These are phyloP conservation scores for Chalciporus sphaerocephalus DNA, from an alignment of 768 basidiomycete genomes.

Conservation along the genomic window DNA sequence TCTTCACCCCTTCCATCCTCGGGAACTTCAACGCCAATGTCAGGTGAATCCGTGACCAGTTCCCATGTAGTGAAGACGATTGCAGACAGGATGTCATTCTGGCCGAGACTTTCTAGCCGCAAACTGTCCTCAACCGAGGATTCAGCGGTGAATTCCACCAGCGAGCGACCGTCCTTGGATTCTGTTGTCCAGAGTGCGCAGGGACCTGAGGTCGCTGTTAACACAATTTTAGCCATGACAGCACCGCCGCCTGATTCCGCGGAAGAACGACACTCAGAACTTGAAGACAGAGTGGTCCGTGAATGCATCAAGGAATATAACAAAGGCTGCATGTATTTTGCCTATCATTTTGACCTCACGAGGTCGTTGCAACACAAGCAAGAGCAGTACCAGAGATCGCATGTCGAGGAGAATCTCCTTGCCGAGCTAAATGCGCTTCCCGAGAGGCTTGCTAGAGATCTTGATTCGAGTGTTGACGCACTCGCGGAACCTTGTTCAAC, in stretches of 20 bases:
- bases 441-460: constrained; percentile 27
- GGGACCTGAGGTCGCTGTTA: constrained; percentile 50
- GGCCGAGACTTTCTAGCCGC: constrained; percentile 59
- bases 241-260: constrained; percentile 57
- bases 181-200: constrained; percentile 42
- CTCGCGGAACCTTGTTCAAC: constrained; percentile 70
- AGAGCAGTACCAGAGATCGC: constrained; percentile 53
- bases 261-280: constrained; percentile 67
- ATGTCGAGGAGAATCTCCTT: constrained; percentile 55
- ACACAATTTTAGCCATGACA: constrained; percentile 53
- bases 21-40: constrained; percentile 52
- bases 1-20: constrained; percentile 34
- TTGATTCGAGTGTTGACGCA: constrained; percentile 42
- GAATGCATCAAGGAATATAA: constrained; percentile 74
- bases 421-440: constrained; percentile 54
- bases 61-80: constrained; percentile 60
- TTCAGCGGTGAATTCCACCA: constrained; percentile 5
- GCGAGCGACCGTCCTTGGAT: constrained; percentile 28
- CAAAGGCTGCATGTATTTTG: constrained; percentile 88
- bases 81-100: constrained; percentile 67
- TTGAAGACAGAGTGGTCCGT: constrained; percentile 79
- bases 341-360: constrained; percentile 84
- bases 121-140: constrained; percentile 23
- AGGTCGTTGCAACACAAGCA: constrained; percentile 78
- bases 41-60: constrained; percentile 39